Evolutionary conservation across 306 rosid species (phyloP).

Genomic region (Mimosa pudica): DNA sequence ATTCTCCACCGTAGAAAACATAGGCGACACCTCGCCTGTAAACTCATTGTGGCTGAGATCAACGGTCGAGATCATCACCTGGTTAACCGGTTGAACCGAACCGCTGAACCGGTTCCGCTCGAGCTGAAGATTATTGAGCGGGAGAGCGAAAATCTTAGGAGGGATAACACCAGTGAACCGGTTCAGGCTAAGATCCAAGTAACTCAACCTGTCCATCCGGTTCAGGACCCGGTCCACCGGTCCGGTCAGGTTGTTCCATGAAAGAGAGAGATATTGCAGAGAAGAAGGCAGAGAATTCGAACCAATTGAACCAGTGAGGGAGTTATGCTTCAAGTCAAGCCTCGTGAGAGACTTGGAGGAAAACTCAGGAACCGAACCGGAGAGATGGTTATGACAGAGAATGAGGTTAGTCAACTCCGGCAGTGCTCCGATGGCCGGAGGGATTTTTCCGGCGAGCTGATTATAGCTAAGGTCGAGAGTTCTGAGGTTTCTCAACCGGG

Average conservation of each 20-base stretch:
- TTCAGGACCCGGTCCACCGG: conserved; percentile 58
- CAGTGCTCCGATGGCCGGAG: conserved; percentile 57
- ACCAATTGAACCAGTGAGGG: conserved; percentile 69
- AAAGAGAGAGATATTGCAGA: conserved; percentile 72
- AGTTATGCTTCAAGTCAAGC: conserved; percentile 81
- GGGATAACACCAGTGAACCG: conserved; percentile 78
- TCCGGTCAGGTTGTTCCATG: conserved; percentile 77
- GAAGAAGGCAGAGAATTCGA: conserved; percentile 69
- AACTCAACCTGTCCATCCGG: conserved; percentile 63
- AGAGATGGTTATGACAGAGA: conserved; percentile 75
- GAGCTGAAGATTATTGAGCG: conserved; percentile 70
- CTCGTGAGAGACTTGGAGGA: conserved; percentile 56
- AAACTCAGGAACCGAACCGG: conserved; percentile 76
- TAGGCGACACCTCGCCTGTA: conserved; percentile 66
- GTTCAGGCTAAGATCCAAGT: conserved; percentile 80
- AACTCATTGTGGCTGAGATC: conserved; percentile 80
- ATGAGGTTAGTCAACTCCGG: conserved; percentile 68
- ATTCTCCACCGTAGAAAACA: conserved; percentile 75
- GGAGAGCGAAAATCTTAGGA: conserved; percentile 65
- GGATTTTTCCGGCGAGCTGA: conserved; percentile 67
- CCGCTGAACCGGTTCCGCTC: conserved; percentile 79
- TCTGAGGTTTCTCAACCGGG: conserved; percentile 48
- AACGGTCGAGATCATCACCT: conserved; percentile 70
- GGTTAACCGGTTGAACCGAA: conserved; percentile 54
- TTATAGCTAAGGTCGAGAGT: conserved; percentile 92